Evolutionary conservation across 2,329 filamentous ascomycete genomes (phyloP).

Genomic region (Falciphora oryzae): DNA sequence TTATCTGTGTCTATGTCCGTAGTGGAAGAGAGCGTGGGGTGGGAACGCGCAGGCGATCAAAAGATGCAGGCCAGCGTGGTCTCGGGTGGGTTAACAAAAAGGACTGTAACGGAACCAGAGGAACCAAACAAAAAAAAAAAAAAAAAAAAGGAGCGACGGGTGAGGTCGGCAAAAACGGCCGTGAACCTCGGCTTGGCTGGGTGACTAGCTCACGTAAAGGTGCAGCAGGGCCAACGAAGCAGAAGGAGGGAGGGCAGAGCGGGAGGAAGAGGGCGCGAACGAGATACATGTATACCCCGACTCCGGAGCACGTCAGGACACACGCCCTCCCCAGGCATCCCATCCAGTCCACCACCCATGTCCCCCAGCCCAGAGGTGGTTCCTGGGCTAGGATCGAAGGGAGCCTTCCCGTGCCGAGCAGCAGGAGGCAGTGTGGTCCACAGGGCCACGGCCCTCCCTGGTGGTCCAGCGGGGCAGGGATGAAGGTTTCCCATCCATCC

Average conservation of each 20-base stretch:
- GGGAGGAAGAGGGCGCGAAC: not conserved
- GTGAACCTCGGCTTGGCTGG: not conserved
- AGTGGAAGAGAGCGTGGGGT: not conserved
- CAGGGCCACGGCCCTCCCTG: not conserved
- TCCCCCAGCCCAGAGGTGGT: not conserved
- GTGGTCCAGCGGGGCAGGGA: not conserved
- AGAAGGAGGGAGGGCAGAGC: not conserved
- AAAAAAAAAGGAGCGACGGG: not conserved
- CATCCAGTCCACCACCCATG: not conserved
- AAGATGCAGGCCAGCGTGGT: not conserved
- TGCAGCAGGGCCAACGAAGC: conserved; percentile 2
- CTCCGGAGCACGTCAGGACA: not conserved
- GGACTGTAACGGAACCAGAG: not conserved
- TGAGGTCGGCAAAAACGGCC: not conserved
- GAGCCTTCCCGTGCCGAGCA: not conserved
- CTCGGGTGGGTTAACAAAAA: not conserved
- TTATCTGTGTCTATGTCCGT: not conserved
- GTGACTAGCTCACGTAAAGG: not conserved
- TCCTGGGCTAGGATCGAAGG: not conserved
- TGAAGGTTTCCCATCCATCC: not conserved
- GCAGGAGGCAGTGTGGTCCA: not conserved
- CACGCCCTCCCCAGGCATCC: not conserved
- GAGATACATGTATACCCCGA: not conserved
- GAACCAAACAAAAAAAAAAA: not conserved
- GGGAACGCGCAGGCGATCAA: not conserved